Base-by-base conservation (phyloP, 2,329 filamentous ascomycete species). In the Diaporthe australafricana region DNA sequence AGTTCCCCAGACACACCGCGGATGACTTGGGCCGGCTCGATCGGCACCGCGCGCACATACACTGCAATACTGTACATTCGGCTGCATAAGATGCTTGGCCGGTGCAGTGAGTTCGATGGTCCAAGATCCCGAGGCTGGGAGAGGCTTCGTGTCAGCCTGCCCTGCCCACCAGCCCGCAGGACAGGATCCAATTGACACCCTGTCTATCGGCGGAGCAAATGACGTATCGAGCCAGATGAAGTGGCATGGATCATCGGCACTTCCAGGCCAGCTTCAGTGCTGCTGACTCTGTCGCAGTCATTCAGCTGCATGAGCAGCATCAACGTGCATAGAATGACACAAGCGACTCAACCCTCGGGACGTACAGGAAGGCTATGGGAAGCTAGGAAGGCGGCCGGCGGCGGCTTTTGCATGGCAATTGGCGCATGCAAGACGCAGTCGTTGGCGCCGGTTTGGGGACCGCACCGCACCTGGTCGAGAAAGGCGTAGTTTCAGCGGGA, bases 171-270 rank as follows among this genome's bases (percentile, higher is more conserved):
- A 48, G 57, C 42, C 27, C 42, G 20, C 60, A 65, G 30, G 45
- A 65, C 20, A 50, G 45, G 30, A 65, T 38, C 60, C 60, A 65
- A 50, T 65, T 38, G 60, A 65, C 60, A 65, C 60, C 45, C 60
- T 65, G 60, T 45, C 60, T 65, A 65, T 65, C 60, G 60, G 60
- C 60, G 60, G 60, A 65, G 60, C 60, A 48, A 35, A 65, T 65
- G 60, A 65, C 60, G 60, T 65, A 65, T 50, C 48, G 45, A 65
- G 60, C 38, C 60, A 65, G 60, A 50, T 22, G 60, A 65, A 50
- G 27, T 38, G 42, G 60, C 60, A 65, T 65, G 60, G 60, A 65
- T 50, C 60, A 38, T 65, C 60, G 60, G 60, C 60, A 65, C 60
- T 38, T 65, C 60, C 60, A 65, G 42, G 35, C 45, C 42, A 48